These are phyloP conservation scores for Helenozyma rhizophorensis DNA, from an alignment of 805 yeast genomes.

Conservation along the genomic window DNA sequence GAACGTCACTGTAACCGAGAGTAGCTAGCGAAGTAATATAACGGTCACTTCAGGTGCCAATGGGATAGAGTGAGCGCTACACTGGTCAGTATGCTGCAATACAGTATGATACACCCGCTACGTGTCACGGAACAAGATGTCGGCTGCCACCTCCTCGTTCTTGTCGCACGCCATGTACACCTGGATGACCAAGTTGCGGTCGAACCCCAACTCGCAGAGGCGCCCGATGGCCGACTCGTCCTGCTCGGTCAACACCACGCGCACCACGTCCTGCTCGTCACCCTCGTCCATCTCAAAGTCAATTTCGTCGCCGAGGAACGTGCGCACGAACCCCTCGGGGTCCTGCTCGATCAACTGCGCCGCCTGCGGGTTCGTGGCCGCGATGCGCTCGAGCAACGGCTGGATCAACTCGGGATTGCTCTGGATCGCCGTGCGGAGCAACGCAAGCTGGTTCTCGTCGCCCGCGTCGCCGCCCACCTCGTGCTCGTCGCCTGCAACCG, in stretches of 20 bases:
- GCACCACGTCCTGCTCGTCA: slow-evolving; percentile 34
- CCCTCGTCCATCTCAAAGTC: slow-evolving; percentile 36
- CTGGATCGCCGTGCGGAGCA: slow-evolving; percentile 71
- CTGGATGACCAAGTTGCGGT: slow-evolving; percentile 79
- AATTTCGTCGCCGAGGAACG: slow-evolving; percentile 58
- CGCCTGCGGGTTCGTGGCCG: slow-evolving; percentile 77
- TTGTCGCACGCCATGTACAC: slow-evolving; percentile 97
- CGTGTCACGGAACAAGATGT: slow-evolving; percentile 64
- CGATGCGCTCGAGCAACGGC: slow-evolving; percentile 75
- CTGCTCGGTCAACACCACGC: slow-evolving; percentile 65
- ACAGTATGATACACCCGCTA: too few relatives aligned
- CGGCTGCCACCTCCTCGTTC: slow-evolving; percentile 95
- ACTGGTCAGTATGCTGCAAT: too few relatives aligned
- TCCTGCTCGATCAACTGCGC: slow-evolving; percentile 75
- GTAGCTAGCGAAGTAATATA: too few relatives aligned
- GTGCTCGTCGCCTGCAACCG: slow-evolving; percentile 23
- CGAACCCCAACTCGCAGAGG: slow-evolving; percentile 90
- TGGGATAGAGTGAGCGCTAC: too few relatives aligned
- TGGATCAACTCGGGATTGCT: slow-evolving; percentile 87
- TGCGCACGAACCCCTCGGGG: slow-evolving; percentile 84
- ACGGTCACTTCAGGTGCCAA: too few relatives aligned
- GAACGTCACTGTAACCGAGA: too few relatives aligned
- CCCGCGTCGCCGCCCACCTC: slow-evolving; percentile 24
- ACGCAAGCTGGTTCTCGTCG: slow-evolving; percentile 45
- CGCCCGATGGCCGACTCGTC: slow-evolving; percentile 89